Conservation (phyloP, 2,329 filamentous ascomycete genomes). For the Elsinoe ampelina region DNA sequence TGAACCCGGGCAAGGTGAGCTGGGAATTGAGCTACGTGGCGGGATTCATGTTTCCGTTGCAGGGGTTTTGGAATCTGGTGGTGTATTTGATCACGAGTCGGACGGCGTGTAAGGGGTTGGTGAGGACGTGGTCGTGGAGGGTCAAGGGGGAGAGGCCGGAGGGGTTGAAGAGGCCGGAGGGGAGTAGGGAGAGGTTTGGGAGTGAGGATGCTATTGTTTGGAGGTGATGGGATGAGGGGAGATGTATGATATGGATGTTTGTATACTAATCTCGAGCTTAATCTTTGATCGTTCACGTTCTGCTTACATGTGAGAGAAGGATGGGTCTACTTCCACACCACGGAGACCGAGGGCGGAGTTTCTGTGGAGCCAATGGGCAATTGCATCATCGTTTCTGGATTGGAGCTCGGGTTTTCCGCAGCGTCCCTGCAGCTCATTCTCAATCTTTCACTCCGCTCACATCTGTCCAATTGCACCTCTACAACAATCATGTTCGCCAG, state of each 20-base stretch:
- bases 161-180: background rate
- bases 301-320: no score
- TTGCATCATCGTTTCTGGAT: slow-evolving; percentile 6
- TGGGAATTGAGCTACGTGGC: slow-evolving; percentile 11
- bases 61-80: slow-evolving; percentile 14
- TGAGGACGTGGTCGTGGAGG: background rate
- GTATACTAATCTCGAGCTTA: background rate
- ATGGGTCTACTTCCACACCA: no score
- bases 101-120: slow-evolving; percentile 1
- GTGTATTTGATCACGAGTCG: slow-evolving; percentile 13
- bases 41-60: slow-evolving; percentile 12
- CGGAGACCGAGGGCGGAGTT: slow-evolving; percentile 2
- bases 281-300: no score
- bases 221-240: background rate
- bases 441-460: background rate
- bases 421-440: background rate
- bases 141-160: background rate
- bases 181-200: background rate
- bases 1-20: background rate
- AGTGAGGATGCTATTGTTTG: slow-evolving; percentile 8
- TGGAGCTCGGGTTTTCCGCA: slow-evolving; percentile 7
- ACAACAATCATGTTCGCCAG: slow-evolving; percentile 33
- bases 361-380: background rate
- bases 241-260: background rate
- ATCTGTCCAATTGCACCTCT: background rate